These are phyloP conservation scores for Stephania yunnanensis DNA, from an alignment of 164 flowering plant genomes.

Conservation along the genomic window DNA sequence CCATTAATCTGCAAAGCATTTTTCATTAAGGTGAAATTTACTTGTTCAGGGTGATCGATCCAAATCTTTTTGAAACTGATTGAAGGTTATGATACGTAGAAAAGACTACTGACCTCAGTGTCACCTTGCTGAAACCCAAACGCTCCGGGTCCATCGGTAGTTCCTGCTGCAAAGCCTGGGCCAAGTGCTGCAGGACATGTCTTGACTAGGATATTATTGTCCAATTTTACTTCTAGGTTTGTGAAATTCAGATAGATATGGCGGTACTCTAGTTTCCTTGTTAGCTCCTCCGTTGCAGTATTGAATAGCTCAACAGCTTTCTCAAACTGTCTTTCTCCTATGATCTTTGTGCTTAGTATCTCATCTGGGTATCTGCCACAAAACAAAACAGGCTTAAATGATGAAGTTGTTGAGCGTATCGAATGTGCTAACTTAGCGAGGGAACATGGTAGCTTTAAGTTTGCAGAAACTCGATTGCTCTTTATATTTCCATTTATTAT, in stretches of 20 bases:
- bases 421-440: not conserved
- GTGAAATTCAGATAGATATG: conserved; percentile 48
- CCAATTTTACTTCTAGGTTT: conserved; percentile 38
- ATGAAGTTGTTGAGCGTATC: not conserved
- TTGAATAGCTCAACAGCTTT: conserved; percentile 44
- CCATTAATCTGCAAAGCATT: conserved; percentile 30
- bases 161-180: conserved; percentile 66
- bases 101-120: conserved; percentile 30
- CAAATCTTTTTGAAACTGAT: not conserved
- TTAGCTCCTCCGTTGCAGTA: conserved; percentile 33
- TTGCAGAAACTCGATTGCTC: too few relatives aligned
- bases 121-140: conserved; percentile 67
- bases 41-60: not conserved
- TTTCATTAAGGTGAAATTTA: not conserved
- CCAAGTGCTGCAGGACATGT: conserved; percentile 71
- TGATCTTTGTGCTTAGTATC: conserved; percentile 55
- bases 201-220: conserved; percentile 22
- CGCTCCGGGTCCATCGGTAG: conserved; percentile 63
- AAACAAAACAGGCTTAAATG: not conserved
- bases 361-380: conserved; percentile 55
- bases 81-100: not conserved
- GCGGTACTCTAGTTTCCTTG: conserved; percentile 47
- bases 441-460: too few relatives aligned
- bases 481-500: not conserved
- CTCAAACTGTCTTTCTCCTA: conserved; percentile 51